phyloP scores from a whole-genome alignment of 73 alveolate species.

The Tetrahymena thermophila region DNA sequence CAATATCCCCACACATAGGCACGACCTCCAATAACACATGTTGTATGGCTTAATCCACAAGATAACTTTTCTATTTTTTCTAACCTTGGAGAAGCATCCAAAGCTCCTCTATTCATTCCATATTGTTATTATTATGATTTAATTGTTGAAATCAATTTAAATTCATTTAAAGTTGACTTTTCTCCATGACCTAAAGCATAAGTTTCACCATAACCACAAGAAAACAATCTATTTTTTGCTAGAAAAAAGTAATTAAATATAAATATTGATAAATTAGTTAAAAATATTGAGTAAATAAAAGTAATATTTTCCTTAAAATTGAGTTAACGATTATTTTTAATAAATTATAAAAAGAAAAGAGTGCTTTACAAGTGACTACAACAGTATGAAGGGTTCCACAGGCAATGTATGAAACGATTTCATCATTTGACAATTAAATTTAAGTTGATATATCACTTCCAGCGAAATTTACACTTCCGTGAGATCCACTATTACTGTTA shows the following conservation, averaged over 20 bases:
- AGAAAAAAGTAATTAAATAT: neutral
- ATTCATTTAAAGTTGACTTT: constrained; percentile 20
- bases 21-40: constrained; percentile 22
- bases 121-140: neutral
- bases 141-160: constrained; percentile 4
- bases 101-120: neutral
- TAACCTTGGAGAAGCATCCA: neutral
- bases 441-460: neutral
- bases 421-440: constrained; percentile 27
- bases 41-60: constrained; percentile 43
- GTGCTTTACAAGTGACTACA: neutral
- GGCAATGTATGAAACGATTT: constrained; percentile 17
- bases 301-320: neutral
- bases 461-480: neutral
- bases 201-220: constrained; percentile 46
- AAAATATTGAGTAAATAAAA: too few species aligned
- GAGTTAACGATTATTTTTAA: neutral
- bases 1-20: constrained; percentile 33
- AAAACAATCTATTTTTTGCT: constrained; percentile 27
- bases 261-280: too few species aligned
- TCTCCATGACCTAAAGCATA: constrained; percentile 43
- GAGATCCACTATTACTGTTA: neutral
- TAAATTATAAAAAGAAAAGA: neutral
- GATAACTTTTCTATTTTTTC: constrained; percentile 20
- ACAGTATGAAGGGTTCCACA: constrained; percentile 43